Percentiles rank a stretch among this genome's conserved stretches.
These are phyloP conservation scores for Backusella sp. DNA, from an alignment of 192 early-diverging fungal species.

Conservation along the genomic window DNA sequence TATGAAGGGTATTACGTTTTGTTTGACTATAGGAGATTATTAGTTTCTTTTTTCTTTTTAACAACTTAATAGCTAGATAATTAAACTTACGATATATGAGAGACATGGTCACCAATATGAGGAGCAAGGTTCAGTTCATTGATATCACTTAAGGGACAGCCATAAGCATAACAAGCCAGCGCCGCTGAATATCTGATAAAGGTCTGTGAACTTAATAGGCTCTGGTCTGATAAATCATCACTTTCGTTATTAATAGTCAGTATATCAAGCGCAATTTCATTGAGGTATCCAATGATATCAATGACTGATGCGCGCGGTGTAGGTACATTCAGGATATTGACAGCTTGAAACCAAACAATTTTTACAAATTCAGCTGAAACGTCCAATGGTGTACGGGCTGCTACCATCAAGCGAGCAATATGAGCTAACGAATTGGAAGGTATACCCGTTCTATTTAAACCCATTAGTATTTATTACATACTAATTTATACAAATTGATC, in stretches of 20 bases:
- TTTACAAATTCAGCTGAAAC: conserved; percentile 30
- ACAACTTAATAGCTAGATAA: neutral
- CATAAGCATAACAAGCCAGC: conserved; percentile 39
- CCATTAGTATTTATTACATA: neutral
- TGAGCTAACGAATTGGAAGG: conserved; percentile 32
- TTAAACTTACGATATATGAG: conserved; percentile 23
- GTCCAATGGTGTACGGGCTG: conserved; percentile 17
- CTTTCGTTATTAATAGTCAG: conserved; percentile 24
- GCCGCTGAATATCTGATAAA: conserved; percentile 44
- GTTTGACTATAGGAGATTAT: neutral
- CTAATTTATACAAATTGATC: neutral
- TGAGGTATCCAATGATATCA: conserved; percentile 35
- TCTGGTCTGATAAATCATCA: conserved; percentile 8
- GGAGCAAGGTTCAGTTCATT: conserved; percentile 36
- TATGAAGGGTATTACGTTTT: conserved; percentile 19
- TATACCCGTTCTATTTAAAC: conserved; percentile 35
- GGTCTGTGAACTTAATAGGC: conserved; percentile 31
- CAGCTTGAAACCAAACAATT: conserved; percentile 43
- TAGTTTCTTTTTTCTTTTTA: neutral
- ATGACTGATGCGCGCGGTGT: conserved; percentile 29
- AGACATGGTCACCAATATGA: conserved; percentile 18
- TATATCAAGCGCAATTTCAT: conserved; percentile 29
- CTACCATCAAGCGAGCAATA: conserved; percentile 27
- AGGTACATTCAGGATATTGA: conserved; percentile 23
- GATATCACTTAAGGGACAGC: conserved; percentile 40